These are phyloP conservation scores for Penicillium sp. DNA, from an alignment of 2,329 filamentous ascomycete species.

Conservation along the genomic window DNA sequence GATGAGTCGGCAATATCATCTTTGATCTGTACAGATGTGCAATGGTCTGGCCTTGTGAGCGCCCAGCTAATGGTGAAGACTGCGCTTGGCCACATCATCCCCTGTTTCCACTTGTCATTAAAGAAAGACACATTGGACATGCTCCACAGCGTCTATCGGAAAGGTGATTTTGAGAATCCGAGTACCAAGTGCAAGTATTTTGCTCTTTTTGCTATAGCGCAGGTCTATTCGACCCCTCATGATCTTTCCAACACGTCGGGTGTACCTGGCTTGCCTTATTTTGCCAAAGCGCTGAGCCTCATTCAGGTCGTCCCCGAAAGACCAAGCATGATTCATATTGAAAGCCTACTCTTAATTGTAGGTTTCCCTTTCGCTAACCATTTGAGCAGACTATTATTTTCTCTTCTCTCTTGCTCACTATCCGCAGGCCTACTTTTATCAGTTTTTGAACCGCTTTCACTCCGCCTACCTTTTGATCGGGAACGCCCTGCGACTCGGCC, in stretches of 20 bases:
- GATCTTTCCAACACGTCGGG: conserved; percentile 14
- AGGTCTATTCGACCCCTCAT: conserved; percentile 41
- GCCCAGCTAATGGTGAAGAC: conserved; percentile 33
- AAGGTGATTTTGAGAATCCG: conserved; percentile 24
- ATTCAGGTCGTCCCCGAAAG: conserved; percentile 42
- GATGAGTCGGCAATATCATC: conserved; percentile 18
- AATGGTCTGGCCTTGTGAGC: conserved; percentile 30
- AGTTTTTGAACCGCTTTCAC: conserved; percentile 31
- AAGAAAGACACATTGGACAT: conserved; percentile 36
- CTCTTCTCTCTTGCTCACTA: neutral
- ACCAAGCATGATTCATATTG: conserved; percentile 43
- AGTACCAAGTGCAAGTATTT: conserved; percentile 43
- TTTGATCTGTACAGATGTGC: conserved; percentile 14
- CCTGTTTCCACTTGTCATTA: conserved; percentile 32
- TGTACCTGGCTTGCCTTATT: conserved; percentile 44
- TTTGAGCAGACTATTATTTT: neutral
- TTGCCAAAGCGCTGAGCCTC: conserved; percentile 37
- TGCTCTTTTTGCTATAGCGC: conserved; percentile 41
- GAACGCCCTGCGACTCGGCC: conserved; percentile 39
- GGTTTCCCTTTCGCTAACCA: neutral
- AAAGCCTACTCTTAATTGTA: conserved; percentile 40
- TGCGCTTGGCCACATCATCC: conserved; percentile 32
- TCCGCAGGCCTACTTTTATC: conserved; percentile 26
- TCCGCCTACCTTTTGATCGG: conserved; percentile 33
- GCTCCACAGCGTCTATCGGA: conserved; percentile 33